Conservation (phyloP, 148 eudicot genomes). For the Dysphania ambrosioides region DNA sequence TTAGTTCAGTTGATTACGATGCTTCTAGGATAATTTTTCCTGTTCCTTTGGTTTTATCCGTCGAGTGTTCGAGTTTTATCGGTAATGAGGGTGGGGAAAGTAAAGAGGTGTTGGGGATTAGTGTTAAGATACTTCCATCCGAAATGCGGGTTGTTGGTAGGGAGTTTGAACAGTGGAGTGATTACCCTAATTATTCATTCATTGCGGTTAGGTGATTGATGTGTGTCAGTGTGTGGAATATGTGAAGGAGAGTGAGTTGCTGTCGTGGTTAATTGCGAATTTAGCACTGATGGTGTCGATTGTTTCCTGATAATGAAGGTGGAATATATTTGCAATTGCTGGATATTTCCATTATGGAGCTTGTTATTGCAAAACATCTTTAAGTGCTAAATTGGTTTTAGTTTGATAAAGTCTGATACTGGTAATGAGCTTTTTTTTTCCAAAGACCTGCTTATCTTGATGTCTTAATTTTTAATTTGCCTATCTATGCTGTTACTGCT, state of each 20-base stretch:
- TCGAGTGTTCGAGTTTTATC: conserved; percentile 56
- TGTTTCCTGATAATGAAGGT: neutral
- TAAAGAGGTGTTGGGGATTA: conserved; percentile 13
- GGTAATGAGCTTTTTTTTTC: conserved; percentile 2
- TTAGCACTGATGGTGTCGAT: conserved; percentile 22
- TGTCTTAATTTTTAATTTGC: neutral
- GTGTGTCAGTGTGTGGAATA: conserved; percentile 26
- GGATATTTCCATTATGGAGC: neutral
- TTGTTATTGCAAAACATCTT: neutral
- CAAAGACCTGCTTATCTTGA: neutral
- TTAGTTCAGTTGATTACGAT: conserved; percentile 31
- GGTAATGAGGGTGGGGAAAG: conserved; percentile 15
- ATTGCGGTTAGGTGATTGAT: conserved; percentile 41
- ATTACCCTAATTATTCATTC: conserved; percentile 56
- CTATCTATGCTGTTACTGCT: neutral
- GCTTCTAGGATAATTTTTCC: conserved; percentile 36
- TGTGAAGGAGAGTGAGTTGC: conserved; percentile 30
- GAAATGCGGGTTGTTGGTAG: conserved; percentile 53
- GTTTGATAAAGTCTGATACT: neutral
- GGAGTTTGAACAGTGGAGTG: conserved; percentile 62
- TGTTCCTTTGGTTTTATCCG: conserved; percentile 51
- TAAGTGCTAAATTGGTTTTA: neutral
- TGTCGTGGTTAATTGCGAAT: conserved; percentile 56
- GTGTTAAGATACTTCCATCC: conserved; percentile 60
- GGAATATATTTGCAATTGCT: neutral